phyloP scores from a whole-genome alignment of 805 yeast species.

The Kregervanrija fluxuum region DNA sequence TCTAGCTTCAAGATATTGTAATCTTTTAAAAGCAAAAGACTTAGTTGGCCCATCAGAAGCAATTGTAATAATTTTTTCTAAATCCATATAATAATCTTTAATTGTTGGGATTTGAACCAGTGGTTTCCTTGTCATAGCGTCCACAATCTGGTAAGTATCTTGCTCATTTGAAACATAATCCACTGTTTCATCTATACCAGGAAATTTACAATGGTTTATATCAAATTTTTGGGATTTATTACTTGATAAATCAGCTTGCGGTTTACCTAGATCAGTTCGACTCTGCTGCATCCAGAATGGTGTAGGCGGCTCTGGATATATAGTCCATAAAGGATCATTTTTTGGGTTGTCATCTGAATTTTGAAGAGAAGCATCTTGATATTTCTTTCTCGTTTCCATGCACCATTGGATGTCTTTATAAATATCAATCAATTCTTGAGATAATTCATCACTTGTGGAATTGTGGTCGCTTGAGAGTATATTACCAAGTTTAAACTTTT shows the following conservation, averaged over 20 bases:
- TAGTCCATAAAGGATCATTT: constrained; percentile 62
- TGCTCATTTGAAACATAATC: constrained; percentile 45
- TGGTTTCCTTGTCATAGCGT: constrained; percentile 22
- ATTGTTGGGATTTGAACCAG: constrained; percentile 70
- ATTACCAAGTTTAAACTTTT: constrained; percentile 35
- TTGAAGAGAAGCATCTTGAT: constrained; percentile 67
- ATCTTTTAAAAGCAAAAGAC: constrained; percentile 88
- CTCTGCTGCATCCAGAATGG: constrained; percentile 61
- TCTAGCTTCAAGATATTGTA: constrained; percentile 91
- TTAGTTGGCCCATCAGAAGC: constrained; percentile 95
- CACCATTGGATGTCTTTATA: constrained; percentile 59
- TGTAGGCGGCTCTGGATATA: constrained; percentile 91
- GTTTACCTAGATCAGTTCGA: neutral
- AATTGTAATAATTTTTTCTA: constrained; percentile 62
- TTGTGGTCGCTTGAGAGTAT: constrained; percentile 43
- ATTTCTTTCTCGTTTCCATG: constrained; percentile 67
- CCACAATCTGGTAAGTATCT: constrained; percentile 55
- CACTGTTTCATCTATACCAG: constrained; percentile 35
- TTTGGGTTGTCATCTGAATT: constrained; percentile 77
- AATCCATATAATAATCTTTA: constrained; percentile 77
- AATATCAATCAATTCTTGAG: constrained; percentile 59
- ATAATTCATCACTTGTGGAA: constrained; percentile 48
- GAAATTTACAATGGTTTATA: constrained; percentile 47
- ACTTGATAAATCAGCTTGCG: neutral
- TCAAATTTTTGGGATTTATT: constrained; percentile 38